Conservation (phyloP, 306 rosid species). For the Fragaria vesca region DNA sequence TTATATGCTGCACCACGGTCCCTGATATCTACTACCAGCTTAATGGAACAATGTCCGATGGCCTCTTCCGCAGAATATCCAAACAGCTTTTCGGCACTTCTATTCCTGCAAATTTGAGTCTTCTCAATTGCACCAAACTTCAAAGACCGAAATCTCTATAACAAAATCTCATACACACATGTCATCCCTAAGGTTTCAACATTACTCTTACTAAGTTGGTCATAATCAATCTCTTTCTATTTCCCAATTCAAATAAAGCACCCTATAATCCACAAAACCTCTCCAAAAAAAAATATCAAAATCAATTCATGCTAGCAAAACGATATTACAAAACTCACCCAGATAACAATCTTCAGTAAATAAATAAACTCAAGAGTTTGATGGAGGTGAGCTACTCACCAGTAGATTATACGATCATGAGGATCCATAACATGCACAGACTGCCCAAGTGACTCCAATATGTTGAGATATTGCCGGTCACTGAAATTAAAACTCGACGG, state of each 20-base stretch:
- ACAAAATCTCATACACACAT: not conserved
- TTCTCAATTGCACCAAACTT: conserved; percentile 16
- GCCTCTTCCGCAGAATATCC: conserved; percentile 87
- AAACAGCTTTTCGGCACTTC: conserved; percentile 69
- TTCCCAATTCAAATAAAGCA: conserved; percentile 8
- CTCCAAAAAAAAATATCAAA: not conserved
- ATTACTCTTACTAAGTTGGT: not conserved
- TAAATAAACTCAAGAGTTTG: conserved; percentile 3
- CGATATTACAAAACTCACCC: not conserved
- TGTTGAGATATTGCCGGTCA: conserved; percentile 49
- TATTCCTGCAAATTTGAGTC: conserved; percentile 68
- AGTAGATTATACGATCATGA: conserved; percentile 43
- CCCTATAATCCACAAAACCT: not conserved
- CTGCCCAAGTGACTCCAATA: conserved; percentile 57
- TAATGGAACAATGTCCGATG: conserved; percentile 59
- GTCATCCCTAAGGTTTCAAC: not conserved
- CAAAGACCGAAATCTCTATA: conserved; percentile 2
- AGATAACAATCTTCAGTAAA: not conserved
- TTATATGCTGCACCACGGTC: conserved; percentile 51
- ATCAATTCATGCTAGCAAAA: not conserved
- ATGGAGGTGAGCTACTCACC: conserved; percentile 46
- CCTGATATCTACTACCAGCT: conserved; percentile 57
- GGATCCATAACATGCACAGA: conserved; percentile 21
- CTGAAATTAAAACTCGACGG: not conserved
- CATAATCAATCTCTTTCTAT: too few species aligned